phyloP scores from a whole-genome alignment of 208 protist genomes.

The Strigomonas culicis region DNA sequence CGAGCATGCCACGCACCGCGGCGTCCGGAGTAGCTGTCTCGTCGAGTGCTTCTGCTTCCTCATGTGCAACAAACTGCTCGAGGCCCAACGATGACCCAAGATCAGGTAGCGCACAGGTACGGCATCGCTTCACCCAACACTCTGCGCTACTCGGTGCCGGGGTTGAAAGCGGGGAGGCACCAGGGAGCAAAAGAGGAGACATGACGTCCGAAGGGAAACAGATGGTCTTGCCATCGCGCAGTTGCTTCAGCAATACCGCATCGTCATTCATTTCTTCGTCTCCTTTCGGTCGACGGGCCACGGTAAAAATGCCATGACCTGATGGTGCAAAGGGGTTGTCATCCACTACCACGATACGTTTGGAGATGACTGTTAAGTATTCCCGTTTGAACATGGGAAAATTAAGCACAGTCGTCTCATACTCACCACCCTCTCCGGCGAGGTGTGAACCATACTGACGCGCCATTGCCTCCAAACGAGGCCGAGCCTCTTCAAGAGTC shows the following conservation, averaged over 20 bases:
- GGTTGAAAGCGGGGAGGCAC: background rate
- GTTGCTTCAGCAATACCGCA: conserved; percentile 21
- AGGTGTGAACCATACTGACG: conserved; percentile 81
- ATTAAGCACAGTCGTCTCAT: conserved; percentile 98
- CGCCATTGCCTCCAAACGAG: conserved; percentile 52
- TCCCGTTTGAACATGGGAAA: conserved; percentile 87
- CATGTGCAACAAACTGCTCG: background rate
- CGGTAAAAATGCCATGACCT: conserved; percentile 50
- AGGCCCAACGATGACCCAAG: too few relatives aligned
- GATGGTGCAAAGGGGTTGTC: conserved; percentile 76
- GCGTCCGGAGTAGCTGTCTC: too few relatives aligned
- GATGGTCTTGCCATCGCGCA: conserved; percentile 9
- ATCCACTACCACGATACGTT: conserved; percentile 69
- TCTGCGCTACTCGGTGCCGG: background rate
- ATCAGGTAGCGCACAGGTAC: background rate
- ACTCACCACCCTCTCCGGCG: conserved; percentile 99
- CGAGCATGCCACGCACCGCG: too few relatives aligned
- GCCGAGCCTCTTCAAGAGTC: conserved; percentile 67
- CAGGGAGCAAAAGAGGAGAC: conserved; percentile 2
- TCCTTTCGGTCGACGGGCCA: conserved; percentile 40
- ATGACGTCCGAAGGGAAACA: conserved; percentile 45
- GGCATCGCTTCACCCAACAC: background rate
- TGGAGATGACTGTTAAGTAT: conserved; percentile 28
- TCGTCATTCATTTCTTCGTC: conserved; percentile 28
- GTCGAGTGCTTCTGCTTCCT: background rate